Conservation (phyloP, 768 basidiomycete species). For the Mycena sanguinolenta region DNA sequence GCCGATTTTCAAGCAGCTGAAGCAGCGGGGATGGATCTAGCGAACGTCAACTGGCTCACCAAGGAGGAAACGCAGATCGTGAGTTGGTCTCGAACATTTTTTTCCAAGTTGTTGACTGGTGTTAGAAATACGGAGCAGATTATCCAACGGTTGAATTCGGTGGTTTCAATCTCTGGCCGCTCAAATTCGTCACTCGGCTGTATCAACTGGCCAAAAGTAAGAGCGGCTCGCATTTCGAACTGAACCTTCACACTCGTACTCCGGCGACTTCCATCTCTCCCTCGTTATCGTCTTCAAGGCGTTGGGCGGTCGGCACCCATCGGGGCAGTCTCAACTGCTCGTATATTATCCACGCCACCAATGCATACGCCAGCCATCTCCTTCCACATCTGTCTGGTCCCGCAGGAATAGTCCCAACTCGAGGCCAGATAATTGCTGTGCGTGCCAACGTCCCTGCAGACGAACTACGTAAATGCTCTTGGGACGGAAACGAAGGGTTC, state of each 20-base stretch:
- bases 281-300: constrained; percentile 42
- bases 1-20: constrained; percentile 29
- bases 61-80: constrained; percentile 26
- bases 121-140: constrained; percentile 57
- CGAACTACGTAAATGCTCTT: constrained; percentile 58
- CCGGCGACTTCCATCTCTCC: constrained; percentile 66
- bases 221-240: constrained; percentile 48
- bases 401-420: constrained; percentile 73
- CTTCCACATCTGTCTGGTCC: constrained; percentile 75
- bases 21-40: constrained; percentile 18
- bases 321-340: constrained; percentile 73
- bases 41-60: constrained; percentile 25
- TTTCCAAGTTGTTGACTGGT: not conserved
- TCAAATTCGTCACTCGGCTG: constrained; percentile 82
- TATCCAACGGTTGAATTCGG: constrained; percentile 66
- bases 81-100: not conserved
- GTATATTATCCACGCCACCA: constrained; percentile 88
- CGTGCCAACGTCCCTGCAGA: constrained; percentile 52
- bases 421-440: constrained; percentile 73
- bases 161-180: constrained; percentile 81
- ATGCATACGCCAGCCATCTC: constrained; percentile 84
- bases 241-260: constrained; percentile 80
- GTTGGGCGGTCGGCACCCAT: constrained; percentile 74
- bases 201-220: constrained; percentile 58
- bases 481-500: constrained; percentile 65